Conservation (phyloP, 257 asterid species). For the Capsicum pubescens region DNA sequence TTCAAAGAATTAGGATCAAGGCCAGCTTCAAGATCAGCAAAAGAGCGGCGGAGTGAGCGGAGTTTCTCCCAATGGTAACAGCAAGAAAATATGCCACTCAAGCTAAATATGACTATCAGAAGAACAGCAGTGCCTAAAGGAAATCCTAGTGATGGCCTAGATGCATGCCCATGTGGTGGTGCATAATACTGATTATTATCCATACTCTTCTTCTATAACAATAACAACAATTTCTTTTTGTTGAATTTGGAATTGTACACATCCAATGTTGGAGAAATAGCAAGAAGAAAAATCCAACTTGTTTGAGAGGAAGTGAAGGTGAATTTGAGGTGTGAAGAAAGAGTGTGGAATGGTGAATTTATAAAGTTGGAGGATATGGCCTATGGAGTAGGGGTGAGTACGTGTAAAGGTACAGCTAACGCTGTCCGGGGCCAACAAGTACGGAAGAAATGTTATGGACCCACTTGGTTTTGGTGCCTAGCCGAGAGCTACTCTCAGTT, state of each 20-base stretch:
- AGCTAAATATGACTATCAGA: slow-evolving; percentile 70
- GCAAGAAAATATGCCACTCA: slow-evolving; percentile 91
- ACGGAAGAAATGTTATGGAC: slow-evolving; percentile 49
- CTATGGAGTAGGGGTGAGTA: slow-evolving; percentile 23
- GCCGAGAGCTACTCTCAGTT: background rate
- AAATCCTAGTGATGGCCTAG: slow-evolving; percentile 86
- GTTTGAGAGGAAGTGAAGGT: background rate
- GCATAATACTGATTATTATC: slow-evolving; percentile 60
- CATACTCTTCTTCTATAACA: slow-evolving; percentile 35
- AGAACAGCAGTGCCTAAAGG: slow-evolving; percentile 94
- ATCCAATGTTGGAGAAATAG: background rate
- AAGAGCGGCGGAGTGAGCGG: slow-evolving; percentile 62
- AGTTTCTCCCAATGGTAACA: slow-evolving; percentile 97
- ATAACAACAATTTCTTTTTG: background rate
- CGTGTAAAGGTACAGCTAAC: slow-evolving; percentile 51
- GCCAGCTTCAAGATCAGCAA: slow-evolving; percentile 48
- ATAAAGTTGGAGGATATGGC: slow-evolving; percentile 33
- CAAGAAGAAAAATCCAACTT: background rate
- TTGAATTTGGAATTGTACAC: background rate
- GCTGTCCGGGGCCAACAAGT: slow-evolving; percentile 44
- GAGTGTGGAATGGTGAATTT: slow-evolving; percentile 40
- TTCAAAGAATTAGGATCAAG: slow-evolving; percentile 45
- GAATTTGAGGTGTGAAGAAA: slow-evolving; percentile 26
- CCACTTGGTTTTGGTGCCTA: background rate
- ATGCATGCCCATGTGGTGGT: slow-evolving; percentile 46